Base-by-base conservation (phyloP, 768 basidiomycete species). In the Russula virescens region DNA sequence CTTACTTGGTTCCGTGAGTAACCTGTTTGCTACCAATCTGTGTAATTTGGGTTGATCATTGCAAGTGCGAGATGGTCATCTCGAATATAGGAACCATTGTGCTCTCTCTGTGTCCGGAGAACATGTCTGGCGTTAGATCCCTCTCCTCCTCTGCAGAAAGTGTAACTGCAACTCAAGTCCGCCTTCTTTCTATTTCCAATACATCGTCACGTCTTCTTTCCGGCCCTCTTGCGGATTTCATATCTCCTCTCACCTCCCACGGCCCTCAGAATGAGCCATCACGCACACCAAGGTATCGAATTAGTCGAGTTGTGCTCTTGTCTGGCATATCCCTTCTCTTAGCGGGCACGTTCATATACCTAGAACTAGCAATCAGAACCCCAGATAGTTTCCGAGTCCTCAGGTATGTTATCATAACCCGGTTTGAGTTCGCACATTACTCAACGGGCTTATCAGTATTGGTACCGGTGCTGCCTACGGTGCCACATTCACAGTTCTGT, bases 31-130 rank as follows among this genome's bases (percentile, higher is more conserved):
- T 42, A 26, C 28, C 31, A n/a, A 23, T n/a, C 26, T 18, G 11
- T 63, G 42, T 45, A 23, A 31, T 34, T 14, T 46, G 55, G 19
- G 52, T 21, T 7, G 3, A 25, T 16, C 19, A n/a, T 46, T 53
- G 21, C 49, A 56, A 53, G 47, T 59, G 60, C 50, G 89, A 91
- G 72, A 91, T 90, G 89, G 79, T 93, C 23, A 84, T 92, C 21
- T 86, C 89, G 21, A 93, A 91, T 68, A 85, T 93, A 51, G 90
- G 89, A 42, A 84, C 87, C 1, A 87, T 92, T 55, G 80, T 87
- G 16, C 73, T 86, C 5, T 85, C 90, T 16, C 79, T 91, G 40
- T 82, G 84, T 10, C 69, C 66, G 13, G 67, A 71, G 21, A 25
- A 61, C 5, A 48, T 70, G 8, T 42, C 58, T 21, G 58, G 65